Percentiles rank a stretch among this genome's conserved stretches.
Conservation (phyloP, 495 filamentous ascomycete genomes). For the Neurospora tetrasperma region DNA sequence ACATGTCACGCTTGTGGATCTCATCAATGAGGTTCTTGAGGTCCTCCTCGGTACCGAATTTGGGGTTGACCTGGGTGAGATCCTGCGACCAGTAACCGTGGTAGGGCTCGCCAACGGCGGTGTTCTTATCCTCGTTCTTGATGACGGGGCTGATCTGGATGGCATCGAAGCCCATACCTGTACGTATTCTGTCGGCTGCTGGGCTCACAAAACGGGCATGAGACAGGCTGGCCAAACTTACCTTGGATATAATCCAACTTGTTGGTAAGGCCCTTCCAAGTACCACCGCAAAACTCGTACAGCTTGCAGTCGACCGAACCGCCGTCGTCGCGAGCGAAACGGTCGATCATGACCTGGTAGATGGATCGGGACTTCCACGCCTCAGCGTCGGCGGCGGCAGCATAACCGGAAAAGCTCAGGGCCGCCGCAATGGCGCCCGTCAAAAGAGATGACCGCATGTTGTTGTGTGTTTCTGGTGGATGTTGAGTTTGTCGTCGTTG, state of each 20-base stretch:
- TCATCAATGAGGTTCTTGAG: conserved; percentile 50
- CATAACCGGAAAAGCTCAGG: conserved; percentile 18
- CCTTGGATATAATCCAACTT: conserved; percentile 26
- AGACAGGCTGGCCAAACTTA: conserved; percentile 3
- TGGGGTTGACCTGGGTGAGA: conserved; percentile 50
- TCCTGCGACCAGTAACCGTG: conserved; percentile 71
- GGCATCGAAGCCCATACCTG: conserved; percentile 71
- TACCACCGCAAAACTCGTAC: conserved; percentile 60
- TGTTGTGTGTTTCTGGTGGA: neutral
- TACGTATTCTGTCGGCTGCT: conserved; percentile 29
- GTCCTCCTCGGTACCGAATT: conserved; percentile 57
- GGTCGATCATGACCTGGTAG: conserved; percentile 68
- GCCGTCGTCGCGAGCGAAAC: conserved; percentile 54
- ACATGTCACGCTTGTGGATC: conserved; percentile 54
- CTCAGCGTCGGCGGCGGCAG: conserved; percentile 19
- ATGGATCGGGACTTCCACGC: conserved; percentile 56
- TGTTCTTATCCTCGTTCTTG: conserved; percentile 43
- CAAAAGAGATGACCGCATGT: conserved; percentile 16
- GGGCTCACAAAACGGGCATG: neutral
- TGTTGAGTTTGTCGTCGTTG: neutral
- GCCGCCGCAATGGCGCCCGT: conserved; percentile 12
- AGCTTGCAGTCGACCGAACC: conserved; percentile 47
- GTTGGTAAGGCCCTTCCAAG: conserved; percentile 39
- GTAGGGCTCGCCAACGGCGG: conserved; percentile 46
- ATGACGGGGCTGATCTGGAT: conserved; percentile 76